Conservation (phyloP, 257 asterid species). For the Solanum virginianum region DNA sequence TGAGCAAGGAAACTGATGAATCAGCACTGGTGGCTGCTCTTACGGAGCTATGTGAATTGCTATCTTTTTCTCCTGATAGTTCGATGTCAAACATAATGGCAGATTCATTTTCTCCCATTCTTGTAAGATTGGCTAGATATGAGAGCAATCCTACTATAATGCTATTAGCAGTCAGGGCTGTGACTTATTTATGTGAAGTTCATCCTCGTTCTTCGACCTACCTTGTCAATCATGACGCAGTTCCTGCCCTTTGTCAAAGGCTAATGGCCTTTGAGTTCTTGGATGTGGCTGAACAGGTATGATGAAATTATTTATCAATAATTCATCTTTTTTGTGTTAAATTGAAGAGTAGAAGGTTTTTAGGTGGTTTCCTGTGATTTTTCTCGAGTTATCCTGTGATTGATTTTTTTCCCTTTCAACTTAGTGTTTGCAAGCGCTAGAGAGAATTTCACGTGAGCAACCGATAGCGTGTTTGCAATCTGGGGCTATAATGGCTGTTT, state of each 20-base stretch:
- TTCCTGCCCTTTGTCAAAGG: constrained; percentile 82
- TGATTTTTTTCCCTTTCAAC: constrained; percentile 7
- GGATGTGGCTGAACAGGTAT: constrained; percentile 97
- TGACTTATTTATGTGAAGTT: constrained; percentile 84
- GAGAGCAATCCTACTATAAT: constrained; percentile 63
- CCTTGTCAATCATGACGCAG: constrained; percentile 75
- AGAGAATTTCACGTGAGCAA: constrained; percentile 79
- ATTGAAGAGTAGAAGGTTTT: background rate
- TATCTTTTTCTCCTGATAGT: constrained; percentile 69
- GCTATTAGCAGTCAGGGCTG: constrained; percentile 80
- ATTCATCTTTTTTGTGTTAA: background rate
- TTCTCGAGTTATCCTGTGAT: background rate
- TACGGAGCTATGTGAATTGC: constrained; percentile 81
- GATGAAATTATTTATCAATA: constrained; percentile 8
- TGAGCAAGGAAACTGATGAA: constrained; percentile 58
- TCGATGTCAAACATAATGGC: constrained; percentile 68
- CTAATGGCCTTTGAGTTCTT: constrained; percentile 63
- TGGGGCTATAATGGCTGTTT: constrained; percentile 84
- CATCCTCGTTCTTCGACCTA: constrained; percentile 62
- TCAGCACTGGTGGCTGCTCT: constrained; percentile 74
- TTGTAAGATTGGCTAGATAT: constrained; percentile 66
- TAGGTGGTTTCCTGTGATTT: background rate
- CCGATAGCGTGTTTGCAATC: constrained; percentile 90
- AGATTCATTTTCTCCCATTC: constrained; percentile 65
- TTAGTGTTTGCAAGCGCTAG: constrained; percentile 91